Percentiles rank a stretch among this genome's conserved stretches.
Evolutionary conservation across 2,329 filamentous ascomycete species (phyloP).

Genomic region (Colletotrichum sp.): DNA sequence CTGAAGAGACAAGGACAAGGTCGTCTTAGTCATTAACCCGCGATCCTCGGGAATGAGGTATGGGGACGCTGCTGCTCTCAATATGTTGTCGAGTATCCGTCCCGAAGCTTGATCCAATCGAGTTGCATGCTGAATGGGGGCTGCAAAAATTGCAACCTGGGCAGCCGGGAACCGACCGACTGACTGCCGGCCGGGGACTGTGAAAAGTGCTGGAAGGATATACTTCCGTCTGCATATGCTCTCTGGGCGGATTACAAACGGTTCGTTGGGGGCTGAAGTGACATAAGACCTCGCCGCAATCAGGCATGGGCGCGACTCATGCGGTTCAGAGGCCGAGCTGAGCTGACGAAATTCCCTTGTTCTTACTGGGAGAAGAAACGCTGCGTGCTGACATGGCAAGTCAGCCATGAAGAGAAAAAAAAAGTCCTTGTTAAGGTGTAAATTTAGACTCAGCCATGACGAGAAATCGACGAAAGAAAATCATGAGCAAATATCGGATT

Average conservation of each 20-base stretch:
- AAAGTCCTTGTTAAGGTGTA: not conserved
- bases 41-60: not conserved
- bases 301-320: slow-evolving; percentile 9
- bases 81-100: not conserved
- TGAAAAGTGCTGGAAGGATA: not conserved
- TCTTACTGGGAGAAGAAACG: not conserved
- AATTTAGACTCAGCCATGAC: not conserved
- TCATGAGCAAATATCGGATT: not conserved
- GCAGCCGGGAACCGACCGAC: not conserved
- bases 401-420: not conserved
- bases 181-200: not conserved
- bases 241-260: not conserved
- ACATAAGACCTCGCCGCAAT: slow-evolving; percentile 4
- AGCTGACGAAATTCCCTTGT: not conserved
- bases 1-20: not conserved
- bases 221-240: not conserved
- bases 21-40: not conserved
- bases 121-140: not conserved
- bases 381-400: not conserved
- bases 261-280: slow-evolving; percentile 12
- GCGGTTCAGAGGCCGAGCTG: not conserved
- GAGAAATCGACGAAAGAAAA: not conserved
- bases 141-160: not conserved
- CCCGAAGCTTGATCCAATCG: not conserved
- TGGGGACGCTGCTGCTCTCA: not conserved